Evolutionary conservation across 805 yeast species (phyloP).

Genomic region (Groenewaldozyma tartarivorans): DNA sequence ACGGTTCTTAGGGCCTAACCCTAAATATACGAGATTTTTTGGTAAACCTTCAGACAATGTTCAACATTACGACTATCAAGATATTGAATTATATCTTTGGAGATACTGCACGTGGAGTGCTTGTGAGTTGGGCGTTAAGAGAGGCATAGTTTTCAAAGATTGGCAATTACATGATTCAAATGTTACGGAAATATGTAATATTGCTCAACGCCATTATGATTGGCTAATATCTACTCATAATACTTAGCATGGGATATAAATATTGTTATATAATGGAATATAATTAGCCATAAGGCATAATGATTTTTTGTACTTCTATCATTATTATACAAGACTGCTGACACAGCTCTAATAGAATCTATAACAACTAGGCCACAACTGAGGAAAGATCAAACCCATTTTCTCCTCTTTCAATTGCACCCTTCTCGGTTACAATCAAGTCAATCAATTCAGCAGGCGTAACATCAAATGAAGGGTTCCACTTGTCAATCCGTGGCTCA

Average conservation of each 20-base stretch:
- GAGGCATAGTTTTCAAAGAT: conserved; percentile 7
- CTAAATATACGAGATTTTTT: conserved; percentile 44
- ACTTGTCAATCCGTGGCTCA: conserved; percentile 73
- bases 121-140: conserved; percentile 11
- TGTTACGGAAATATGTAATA: conserved; percentile 5
- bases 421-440: conserved; percentile 80
- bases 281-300: background rate
- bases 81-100: conserved; percentile 17
- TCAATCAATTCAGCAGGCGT: conserved; percentile 79
- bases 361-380: background rate
- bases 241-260: background rate
- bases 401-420: conserved; percentile 40
- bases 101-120: conserved; percentile 16
- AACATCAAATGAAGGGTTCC: conserved; percentile 97
- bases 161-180: conserved; percentile 11
- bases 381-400: background rate
- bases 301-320: background rate
- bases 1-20: conserved; percentile 33
- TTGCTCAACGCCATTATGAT: conserved; percentile 5
- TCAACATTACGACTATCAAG: conserved; percentile 9
- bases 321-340: background rate
- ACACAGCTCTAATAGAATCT: too few species aligned
- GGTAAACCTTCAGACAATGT: conserved; percentile 33
- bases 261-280: too few species aligned
- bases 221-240: conserved; percentile 8